phyloP scores from a whole-genome alignment of 352 stramenopile species.

The Phytophthora podocarpi region DNA sequence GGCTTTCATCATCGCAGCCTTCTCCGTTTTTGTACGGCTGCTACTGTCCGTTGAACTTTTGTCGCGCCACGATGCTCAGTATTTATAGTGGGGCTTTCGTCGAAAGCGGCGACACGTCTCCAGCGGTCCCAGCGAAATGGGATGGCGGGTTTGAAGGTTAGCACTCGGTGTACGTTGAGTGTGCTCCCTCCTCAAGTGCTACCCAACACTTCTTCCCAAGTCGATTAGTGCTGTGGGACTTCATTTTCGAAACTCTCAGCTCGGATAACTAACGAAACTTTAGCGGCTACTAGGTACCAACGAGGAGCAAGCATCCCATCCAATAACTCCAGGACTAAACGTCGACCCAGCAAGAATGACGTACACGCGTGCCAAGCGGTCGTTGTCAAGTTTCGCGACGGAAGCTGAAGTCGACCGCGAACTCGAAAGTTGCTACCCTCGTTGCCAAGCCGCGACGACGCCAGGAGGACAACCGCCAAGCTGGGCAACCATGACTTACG shows the following conservation, averaged over 20 bases:
- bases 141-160: slow-evolving; percentile 24
- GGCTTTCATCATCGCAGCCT: slow-evolving; percentile 18
- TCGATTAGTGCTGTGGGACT: neutral
- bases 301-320: neutral
- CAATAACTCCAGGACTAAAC: neutral
- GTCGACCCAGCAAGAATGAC: slow-evolving; percentile 16
- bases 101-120: slow-evolving; percentile 32
- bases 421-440: slow-evolving; percentile 20
- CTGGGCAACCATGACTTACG: slow-evolving; percentile 38
- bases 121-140: slow-evolving; percentile 34
- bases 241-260: slow-evolving; percentile 41
- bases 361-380: slow-evolving; percentile 13
- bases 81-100: slow-evolving; percentile 37
- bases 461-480: slow-evolving; percentile 17
- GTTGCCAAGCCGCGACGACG: slow-evolving; percentile 22
- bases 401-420: slow-evolving; percentile 27
- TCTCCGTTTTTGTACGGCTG: slow-evolving; percentile 3
- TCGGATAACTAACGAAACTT: slow-evolving; percentile 13
- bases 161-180: slow-evolving; percentile 24
- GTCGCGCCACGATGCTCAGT: slow-evolving; percentile 4
- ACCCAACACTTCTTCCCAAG: slow-evolving; percentile 14
- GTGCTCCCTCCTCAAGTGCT: neutral
- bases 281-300: slow-evolving; percentile 11
- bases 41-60: slow-evolving; percentile 13
- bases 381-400: slow-evolving; percentile 24